Evolutionary conservation across 2,329 filamentous ascomycete species (phyloP), one percentile per base, ranked within the genome.

Genomic region (Alternaria infectoria): DNA sequence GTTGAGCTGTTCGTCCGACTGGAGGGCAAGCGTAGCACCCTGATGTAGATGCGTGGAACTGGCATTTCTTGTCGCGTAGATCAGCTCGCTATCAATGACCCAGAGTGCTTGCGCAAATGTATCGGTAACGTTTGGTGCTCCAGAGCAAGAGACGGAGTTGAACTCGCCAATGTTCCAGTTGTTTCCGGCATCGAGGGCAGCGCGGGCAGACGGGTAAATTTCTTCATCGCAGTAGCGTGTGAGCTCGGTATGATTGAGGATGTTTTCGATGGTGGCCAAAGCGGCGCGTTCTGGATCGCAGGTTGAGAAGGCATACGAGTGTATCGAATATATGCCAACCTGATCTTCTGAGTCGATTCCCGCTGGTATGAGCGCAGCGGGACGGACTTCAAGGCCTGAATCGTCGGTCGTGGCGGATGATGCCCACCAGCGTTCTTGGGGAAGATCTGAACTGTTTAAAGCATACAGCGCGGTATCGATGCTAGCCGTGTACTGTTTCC

Each of bases 91-190:
- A n/a, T 66, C 64, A 2, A 66, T 49, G n/a, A 64, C 61, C 61
- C 61, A 66, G 21, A 66, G 64, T 17, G 64, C 61, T 46, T 66
- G 64, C 5, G 64, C 64, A 15, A 66, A 66, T 19, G 64, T 64
- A 6, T 66, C 57, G 7, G 64, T 64, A 6, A 66, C 64, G 23
- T 66, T 66, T 8, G 64, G 64, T 3, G 47, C 49, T 9, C 64
- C 64, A 0, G 64, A 57, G 36, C 64, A 66, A 2, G 61, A 61
- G 12, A 66, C 57, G 3, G 61, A 64, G 45, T 66, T 66, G 57
- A 64, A 66, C 11, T 66, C 64, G 36, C 64, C 61, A 43, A 66
- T 61, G 28, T 52, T 61, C 64, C 61, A 66, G 6, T 32, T 32
- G 1, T 40, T 45, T 17, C 54, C 54, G 15, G 57, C 64, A 12